Percentiles rank a stretch among this genome's conserved stretches.
phyloP scores from a whole-genome alignment of 331 rosid species.

The Phaseolus coccineus region DNA sequence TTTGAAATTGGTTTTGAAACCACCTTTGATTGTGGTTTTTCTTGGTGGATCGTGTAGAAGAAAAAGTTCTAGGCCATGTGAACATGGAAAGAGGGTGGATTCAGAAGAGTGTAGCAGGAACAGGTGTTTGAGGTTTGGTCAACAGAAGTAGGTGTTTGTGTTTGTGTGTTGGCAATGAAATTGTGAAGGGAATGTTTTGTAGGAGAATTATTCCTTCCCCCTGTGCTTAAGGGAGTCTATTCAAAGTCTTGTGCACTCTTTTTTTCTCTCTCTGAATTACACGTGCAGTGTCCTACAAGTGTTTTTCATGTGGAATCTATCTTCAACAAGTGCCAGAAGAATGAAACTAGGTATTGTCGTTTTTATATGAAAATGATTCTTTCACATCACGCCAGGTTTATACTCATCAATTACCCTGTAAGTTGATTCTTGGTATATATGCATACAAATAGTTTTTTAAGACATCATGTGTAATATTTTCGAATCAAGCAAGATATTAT shows the following conservation, averaged over 20 bases:
- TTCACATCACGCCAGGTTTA: conserved; percentile 21
- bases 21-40: conserved; percentile 19
- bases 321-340: conserved; percentile 35
- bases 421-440: neutral
- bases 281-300: conserved; percentile 56
- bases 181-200: conserved; percentile 51
- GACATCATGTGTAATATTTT: neutral
- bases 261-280: conserved; percentile 49
- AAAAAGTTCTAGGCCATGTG: conserved; percentile 32
- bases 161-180: conserved; percentile 38
- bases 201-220: conserved; percentile 43
- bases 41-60: neutral
- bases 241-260: conserved; percentile 20
- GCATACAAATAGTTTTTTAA: neutral
- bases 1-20: conserved; percentile 14
- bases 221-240: conserved; percentile 49
- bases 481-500: too few species aligned
- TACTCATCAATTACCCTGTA: neutral
- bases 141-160: conserved; percentile 35
- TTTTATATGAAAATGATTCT: conserved; percentile 26
- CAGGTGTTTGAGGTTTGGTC: conserved; percentile 54
- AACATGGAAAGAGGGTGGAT: conserved; percentile 27
- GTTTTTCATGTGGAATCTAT: conserved; percentile 49
- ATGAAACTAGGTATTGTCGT: conserved; percentile 41
- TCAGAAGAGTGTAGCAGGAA: conserved; percentile 14